Evolutionary conservation across 306 rosid species (phyloP).

Genomic region (Cucurbita moschata): DNA sequence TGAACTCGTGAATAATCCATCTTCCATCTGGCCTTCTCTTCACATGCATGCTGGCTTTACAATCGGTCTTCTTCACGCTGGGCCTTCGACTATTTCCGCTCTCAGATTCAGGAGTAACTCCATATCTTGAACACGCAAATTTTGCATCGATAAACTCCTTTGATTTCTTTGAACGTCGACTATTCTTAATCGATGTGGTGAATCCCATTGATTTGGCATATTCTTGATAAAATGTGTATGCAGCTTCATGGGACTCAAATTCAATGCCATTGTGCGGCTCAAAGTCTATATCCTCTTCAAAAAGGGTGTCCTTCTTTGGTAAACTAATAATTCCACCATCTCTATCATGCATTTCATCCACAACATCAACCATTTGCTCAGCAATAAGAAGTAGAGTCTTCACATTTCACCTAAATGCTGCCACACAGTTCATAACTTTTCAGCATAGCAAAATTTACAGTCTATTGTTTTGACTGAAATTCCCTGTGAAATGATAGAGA

Average conservation of each 20-base stretch:
- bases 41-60: slow-evolving; percentile 99
- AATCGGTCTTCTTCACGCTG: slow-evolving; percentile 85
- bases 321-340: slow-evolving; percentile 26
- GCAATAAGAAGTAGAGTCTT: slow-evolving; percentile 16
- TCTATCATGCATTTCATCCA: slow-evolving; percentile 36
- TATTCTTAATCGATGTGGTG: slow-evolving; percentile 83
- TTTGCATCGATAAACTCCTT: slow-evolving; percentile 92
- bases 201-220: slow-evolving; percentile 97
- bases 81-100: slow-evolving; percentile 73
- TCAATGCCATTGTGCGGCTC: slow-evolving; percentile 75
- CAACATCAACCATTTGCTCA: slow-evolving; percentile 31
- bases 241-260: slow-evolving; percentile 72
- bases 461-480: not conserved
- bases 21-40: slow-evolving; percentile 75
- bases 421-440: slow-evolving; percentile 12
- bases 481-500: not conserved
- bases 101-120: slow-evolving; percentile 79
- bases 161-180: slow-evolving; percentile 90
- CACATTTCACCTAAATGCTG: slow-evolving; percentile 12
- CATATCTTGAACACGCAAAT: slow-evolving; percentile 90
- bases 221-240: slow-evolving; percentile 73
- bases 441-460: slow-evolving; percentile 1
- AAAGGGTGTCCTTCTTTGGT: slow-evolving; percentile 38
- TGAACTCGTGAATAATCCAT: slow-evolving; percentile 85
- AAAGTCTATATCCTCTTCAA: slow-evolving; percentile 61